Base-by-base conservation (phyloP, 345 rosid genomes). In the Syzygium oleosum region DNA sequence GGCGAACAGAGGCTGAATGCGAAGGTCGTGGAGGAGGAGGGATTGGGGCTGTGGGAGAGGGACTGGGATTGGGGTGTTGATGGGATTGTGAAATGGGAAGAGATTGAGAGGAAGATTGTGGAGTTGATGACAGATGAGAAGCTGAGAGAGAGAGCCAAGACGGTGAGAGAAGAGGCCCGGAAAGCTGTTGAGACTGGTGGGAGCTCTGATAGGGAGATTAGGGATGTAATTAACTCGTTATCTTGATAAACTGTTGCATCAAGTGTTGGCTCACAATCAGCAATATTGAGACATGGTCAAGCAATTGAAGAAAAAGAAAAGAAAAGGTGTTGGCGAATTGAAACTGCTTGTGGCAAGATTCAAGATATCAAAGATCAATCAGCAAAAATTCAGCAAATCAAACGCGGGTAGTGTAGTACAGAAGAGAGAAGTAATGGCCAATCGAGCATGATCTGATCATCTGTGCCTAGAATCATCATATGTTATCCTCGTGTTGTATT, bases 1-100 rank as follows among this genome's bases (percentile, higher is more conserved):
- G 95, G 94, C n/a, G 94, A 94, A 85, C 93, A 93, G 85, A 89
- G 84, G 86, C 27, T 89, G 53, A 92, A 91, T 51, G 93, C 92
- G 9, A 90, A 90, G 77, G 73, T 85, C 22, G 77, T 89, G 83
- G 92, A 88, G 85, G 65, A 29, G 25, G 54, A 78, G 31, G 92
- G 91, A 55, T 58, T 89, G 86, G 94, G 94, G 86, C 49, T 87
- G 34, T 86, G 91, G 88, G 63, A 51, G 80, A 85, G 85, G 85
- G 87, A 58, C 21, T 91, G 91, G 94, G 92, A 91, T 58, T 86
- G 89, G 92, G 90, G 87, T 21, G 38, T 22, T 2, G 59, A 52
- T 38, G 61, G 43, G 25, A 23, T 91, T 68, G 90, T 92, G 65
- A 87, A 88, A 23, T 93, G 87, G 16, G 92, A 90, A 34, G 93